Percentiles rank a stretch among this genome's conserved stretches.
Conservation (phyloP, 352 stramenopile species). For the Phytophthora uliginosa region DNA sequence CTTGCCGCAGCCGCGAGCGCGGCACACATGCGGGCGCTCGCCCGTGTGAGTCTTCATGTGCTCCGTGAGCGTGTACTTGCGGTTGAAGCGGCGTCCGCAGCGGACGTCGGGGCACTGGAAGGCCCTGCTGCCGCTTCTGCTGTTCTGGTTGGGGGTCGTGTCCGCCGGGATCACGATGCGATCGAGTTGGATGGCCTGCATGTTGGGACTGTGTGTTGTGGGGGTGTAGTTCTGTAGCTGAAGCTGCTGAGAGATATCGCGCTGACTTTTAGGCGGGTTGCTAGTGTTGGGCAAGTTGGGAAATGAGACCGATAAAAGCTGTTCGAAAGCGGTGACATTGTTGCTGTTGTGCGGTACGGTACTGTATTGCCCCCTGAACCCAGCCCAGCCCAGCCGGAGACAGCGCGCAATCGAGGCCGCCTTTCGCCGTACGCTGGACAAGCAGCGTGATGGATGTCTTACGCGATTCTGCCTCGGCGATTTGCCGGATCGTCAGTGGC, state of each 20-base stretch:
- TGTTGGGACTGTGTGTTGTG: background rate
- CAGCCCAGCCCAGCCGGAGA: conserved; percentile 8
- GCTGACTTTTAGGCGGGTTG: conserved; percentile 6
- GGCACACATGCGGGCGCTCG: conserved; percentile 53
- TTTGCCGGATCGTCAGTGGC: conserved; percentile 39
- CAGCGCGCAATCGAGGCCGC: conserved; percentile 22
- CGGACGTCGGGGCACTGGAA: conserved; percentile 54
- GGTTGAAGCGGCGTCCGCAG: conserved; percentile 68
- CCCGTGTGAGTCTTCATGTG: conserved; percentile 86
- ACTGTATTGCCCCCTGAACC: conserved; percentile 20
- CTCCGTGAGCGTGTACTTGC: conserved; percentile 78
- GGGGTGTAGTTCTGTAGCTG: conserved; percentile 11
- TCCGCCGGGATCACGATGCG: conserved; percentile 21
- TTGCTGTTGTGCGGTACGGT: conserved; percentile 1
- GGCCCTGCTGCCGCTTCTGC: conserved; percentile 31
- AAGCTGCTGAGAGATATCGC: background rate
- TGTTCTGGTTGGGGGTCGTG: conserved; percentile 20
- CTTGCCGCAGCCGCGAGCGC: conserved; percentile 49
- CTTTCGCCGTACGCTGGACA: conserved; percentile 27
- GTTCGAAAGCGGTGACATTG: conserved; percentile 24
- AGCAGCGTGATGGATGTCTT: conserved; percentile 49
- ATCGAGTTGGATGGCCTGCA: conserved; percentile 35
- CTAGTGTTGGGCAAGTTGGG: conserved; percentile 30
- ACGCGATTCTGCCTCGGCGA: conserved; percentile 24
- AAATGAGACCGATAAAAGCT: conserved; percentile 29